These are phyloP conservation scores for Cladosporium colombiae DNA, from an alignment of 2,329 filamentous ascomycete species.

Conservation along the genomic window DNA sequence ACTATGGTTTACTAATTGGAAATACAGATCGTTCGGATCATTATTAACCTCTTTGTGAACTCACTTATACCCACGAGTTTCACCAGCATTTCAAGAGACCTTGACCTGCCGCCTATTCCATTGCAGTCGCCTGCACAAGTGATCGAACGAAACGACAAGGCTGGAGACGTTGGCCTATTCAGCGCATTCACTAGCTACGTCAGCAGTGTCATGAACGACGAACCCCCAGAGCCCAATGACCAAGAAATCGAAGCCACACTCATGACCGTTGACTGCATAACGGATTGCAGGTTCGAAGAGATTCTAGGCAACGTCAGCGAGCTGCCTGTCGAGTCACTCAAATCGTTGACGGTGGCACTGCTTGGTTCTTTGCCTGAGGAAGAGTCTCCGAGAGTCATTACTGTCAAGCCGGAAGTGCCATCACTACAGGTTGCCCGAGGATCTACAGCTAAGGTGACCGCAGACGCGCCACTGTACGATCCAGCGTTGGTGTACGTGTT, in stretches of 20 bases:
- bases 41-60: slow-evolving; percentile 94
- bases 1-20: slow-evolving; percentile 38
- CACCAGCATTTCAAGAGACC: slow-evolving; percentile 60
- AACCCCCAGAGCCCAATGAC: slow-evolving; percentile 94
- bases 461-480: slow-evolving; percentile 70
- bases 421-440: slow-evolving; percentile 58
- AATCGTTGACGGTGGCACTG: slow-evolving; percentile 69
- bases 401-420: slow-evolving; percentile 82
- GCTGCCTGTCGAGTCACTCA: slow-evolving; percentile 61
- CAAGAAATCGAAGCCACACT: slow-evolving; percentile 96
- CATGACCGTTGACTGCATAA: slow-evolving; percentile 91
- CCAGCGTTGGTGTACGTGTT: slow-evolving; percentile 86
- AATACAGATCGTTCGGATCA: slow-evolving; percentile 78
- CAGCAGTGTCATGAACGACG: slow-evolving; percentile 97
- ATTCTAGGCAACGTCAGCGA: slow-evolving; percentile 80
- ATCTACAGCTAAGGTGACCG: slow-evolving; percentile 56
- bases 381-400: slow-evolving; percentile 76
- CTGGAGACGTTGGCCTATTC: slow-evolving; percentile 80
- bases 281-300: slow-evolving; percentile 79
- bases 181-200: slow-evolving; percentile 96
- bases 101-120: slow-evolving; percentile 79
- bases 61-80: slow-evolving; percentile 85
- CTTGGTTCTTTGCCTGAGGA: slow-evolving; percentile 88
- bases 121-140: slow-evolving; percentile 89
- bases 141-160: slow-evolving; percentile 80